Conservation (phyloP, 1,284 basidiomycete genomes). For the Leccinum subatratum region DNA sequence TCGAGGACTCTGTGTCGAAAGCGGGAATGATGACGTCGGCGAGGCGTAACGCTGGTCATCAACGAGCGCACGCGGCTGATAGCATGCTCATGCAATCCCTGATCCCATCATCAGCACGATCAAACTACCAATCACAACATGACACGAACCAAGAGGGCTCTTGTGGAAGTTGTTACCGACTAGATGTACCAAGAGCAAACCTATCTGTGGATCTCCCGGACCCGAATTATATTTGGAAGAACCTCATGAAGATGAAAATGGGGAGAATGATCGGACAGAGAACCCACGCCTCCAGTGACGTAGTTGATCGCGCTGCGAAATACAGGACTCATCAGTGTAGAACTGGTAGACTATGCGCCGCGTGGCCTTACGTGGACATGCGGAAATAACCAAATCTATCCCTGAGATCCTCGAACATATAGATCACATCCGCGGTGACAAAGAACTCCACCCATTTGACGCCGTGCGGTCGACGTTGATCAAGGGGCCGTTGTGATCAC, state of each 20-base stretch:
- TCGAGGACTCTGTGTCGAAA: slow-evolving; percentile 19
- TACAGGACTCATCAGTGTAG: slow-evolving; percentile 10
- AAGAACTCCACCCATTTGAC: slow-evolving; percentile 98
- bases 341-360: slow-evolving; percentile 12
- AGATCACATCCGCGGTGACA: slow-evolving; percentile 91
- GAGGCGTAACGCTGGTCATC: slow-evolving; percentile 58
- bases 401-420: slow-evolving; percentile 99
- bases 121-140: not conserved
- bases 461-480: slow-evolving; percentile 37
- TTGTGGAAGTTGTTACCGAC: slow-evolving; percentile 88
- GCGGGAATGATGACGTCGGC: too few relatives aligned
- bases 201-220: slow-evolving; percentile 98
- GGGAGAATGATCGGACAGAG: slow-evolving; percentile 86
- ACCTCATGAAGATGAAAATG: slow-evolving; percentile 85
- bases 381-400: slow-evolving; percentile 94
- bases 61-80: slow-evolving; percentile 78
- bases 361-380: slow-evolving; percentile 70
- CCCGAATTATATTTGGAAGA: slow-evolving; percentile 97
- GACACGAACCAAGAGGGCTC: slow-evolving; percentile 73
- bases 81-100: slow-evolving; percentile 74
- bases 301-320: slow-evolving; percentile 67
- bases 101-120: slow-evolving; percentile 9
- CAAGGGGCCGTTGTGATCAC: not conserved
- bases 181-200: slow-evolving; percentile 94
- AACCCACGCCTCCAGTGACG: slow-evolving; percentile 87